Percentiles rank a stretch among this genome's conserved stretches.
These are phyloP conservation scores for Prunus padus DNA, from an alignment of 306 rosid genomes.

Conservation along the genomic window DNA sequence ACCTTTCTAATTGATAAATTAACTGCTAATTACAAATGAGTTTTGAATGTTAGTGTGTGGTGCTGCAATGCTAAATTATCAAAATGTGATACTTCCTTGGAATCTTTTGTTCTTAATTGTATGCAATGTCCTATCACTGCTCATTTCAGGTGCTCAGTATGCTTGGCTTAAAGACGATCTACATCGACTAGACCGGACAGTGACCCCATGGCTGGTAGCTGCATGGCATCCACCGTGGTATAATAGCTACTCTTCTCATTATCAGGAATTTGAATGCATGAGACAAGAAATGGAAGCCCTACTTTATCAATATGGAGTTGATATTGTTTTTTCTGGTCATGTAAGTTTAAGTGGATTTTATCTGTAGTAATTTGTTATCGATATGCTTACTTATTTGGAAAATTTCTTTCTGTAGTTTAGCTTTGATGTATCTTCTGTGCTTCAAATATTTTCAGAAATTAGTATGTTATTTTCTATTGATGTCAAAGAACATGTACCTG, in stretches of 20 bases:
- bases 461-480: no score
- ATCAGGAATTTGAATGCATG: constrained; percentile 95
- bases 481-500: no score
- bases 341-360: constrained; percentile 51
- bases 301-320: constrained; percentile 62
- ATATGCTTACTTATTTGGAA: neutral
- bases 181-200: constrained; percentile 42
- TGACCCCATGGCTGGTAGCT: constrained; percentile 85
- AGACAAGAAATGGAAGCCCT: constrained; percentile 90
- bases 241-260: constrained; percentile 84
- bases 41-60: neutral
- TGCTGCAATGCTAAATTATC: neutral
- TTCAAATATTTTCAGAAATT: no score
- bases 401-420: neutral
- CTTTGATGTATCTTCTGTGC: no score
- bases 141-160: constrained; percentile 70
- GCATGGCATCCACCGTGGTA: constrained; percentile 95
- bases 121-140: constrained; percentile 12
- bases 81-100: neutral
- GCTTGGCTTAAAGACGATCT: constrained; percentile 77
- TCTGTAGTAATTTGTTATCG: neutral
- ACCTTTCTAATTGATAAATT: neutral
- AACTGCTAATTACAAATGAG: neutral
- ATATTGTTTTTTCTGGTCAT: constrained; percentile 79
- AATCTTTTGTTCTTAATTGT: neutral